Conservation (phyloP, 192 early-diverging fungal genomes). For the Umbelopsis sp. region DNA sequence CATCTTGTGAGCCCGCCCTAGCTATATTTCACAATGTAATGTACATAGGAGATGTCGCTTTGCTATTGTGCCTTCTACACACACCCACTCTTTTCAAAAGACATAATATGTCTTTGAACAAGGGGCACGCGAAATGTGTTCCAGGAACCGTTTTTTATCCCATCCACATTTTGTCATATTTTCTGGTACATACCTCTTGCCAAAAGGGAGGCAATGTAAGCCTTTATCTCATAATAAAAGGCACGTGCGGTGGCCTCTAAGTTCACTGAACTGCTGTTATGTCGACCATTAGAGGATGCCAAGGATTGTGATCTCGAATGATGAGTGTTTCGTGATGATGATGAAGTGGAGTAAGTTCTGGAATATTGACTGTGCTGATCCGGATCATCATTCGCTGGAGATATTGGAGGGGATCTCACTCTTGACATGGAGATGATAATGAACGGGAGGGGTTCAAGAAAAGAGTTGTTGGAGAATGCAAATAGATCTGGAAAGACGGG, state of each 20-base stretch:
- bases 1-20: neutral
- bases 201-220: constrained; percentile 24
- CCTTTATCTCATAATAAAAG: constrained; percentile 33
- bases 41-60: neutral
- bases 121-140: too few species aligned
- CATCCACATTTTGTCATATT: too few species aligned
- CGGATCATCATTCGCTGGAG: constrained; percentile 5
- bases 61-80: neutral
- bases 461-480: neutral
- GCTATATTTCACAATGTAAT: neutral
- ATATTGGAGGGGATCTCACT: constrained; percentile 19
- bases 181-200: constrained; percentile 30
- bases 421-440: constrained; percentile 10
- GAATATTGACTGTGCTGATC: constrained; percentile 14
- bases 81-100: neutral
- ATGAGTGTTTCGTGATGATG: constrained; percentile 19
- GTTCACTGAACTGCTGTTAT: constrained; percentile 3
- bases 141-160: too few species aligned
- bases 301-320: constrained; percentile 25
- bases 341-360: constrained; percentile 12
- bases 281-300: constrained; percentile 20
- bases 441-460: constrained; percentile 11
- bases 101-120: neutral
- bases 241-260: constrained; percentile 13
- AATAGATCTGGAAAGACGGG: neutral